Conservation (phyloP, 805 yeast genomes). For the Jamesozyma hellenica region DNA sequence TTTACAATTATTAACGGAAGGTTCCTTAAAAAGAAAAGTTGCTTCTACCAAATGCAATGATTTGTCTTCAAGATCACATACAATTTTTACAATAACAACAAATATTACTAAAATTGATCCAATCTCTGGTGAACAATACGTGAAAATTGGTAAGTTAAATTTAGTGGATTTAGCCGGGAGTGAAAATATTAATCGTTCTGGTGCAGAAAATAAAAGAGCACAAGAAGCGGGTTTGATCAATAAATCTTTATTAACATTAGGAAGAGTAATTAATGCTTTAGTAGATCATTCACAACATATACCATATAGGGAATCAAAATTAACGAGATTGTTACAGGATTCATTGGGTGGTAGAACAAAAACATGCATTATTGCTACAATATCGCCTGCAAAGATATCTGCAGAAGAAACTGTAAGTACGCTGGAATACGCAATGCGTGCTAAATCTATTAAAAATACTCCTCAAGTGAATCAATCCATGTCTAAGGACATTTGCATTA, state of each 20-base stretch:
- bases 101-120: conserved; percentile 42
- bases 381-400: conserved; percentile 67
- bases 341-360: conserved; percentile 78
- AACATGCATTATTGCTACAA: conserved; percentile 73
- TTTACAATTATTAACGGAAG: conserved; percentile 41
- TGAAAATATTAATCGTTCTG: conserved; percentile 74
- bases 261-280: conserved; percentile 71
- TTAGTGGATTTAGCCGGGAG: conserved; percentile 93
- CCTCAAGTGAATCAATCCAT: conserved; percentile 54
- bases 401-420: conserved; percentile 72
- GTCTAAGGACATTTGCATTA: conserved; percentile 46
- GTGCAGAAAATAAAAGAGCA: conserved; percentile 75
- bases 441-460: conserved; percentile 61
- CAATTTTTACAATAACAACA: conserved; percentile 63
- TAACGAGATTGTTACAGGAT: conserved; percentile 69
- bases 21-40: conserved; percentile 55
- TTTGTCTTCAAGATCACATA: conserved; percentile 68
- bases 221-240: conserved; percentile 88
- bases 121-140: conserved; percentile 39
- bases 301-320: conserved; percentile 77
- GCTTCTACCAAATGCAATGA: conserved; percentile 75
- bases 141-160: conserved; percentile 58
- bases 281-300: conserved; percentile 59
- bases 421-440: conserved; percentile 73
- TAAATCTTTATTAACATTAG: conserved; percentile 73